A percentile compares a stretch with the other conserved stretches of the same genome.
These are phyloP conservation scores for Geum urbanum DNA, from an alignment of 306 rosid species.

Conservation along the genomic window DNA sequence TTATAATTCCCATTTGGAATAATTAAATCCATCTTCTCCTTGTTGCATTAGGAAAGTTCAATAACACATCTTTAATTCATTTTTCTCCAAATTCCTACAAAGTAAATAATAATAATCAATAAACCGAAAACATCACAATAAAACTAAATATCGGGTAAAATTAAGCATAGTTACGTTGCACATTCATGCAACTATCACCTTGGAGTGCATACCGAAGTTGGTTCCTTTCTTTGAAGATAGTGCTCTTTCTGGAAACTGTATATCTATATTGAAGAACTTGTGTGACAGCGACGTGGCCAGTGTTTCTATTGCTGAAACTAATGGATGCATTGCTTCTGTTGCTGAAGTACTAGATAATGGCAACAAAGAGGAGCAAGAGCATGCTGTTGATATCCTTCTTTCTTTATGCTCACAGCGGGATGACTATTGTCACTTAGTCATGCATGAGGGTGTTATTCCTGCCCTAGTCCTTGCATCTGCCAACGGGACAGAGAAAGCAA, in stretches of 20 bases:
- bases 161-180: too few species aligned
- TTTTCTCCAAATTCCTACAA: too few species aligned
- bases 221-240: constrained; percentile 47
- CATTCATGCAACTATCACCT: too few species aligned
- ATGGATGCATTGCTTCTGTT: constrained; percentile 65
- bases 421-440: constrained; percentile 55
- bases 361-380: constrained; percentile 63
- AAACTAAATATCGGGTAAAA: too few species aligned
- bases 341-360: constrained; percentile 53
- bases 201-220: constrained; percentile 55
- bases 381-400: constrained; percentile 61
- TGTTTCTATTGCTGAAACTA: constrained; percentile 54
- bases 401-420: constrained; percentile 62
- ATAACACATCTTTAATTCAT: too few species aligned
- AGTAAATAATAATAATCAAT: too few species aligned
- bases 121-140: too few species aligned
- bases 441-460: constrained; percentile 48
- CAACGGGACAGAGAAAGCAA: constrained; percentile 68
- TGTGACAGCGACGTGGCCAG: constrained; percentile 49
- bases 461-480: constrained; percentile 47
- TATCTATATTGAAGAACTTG: constrained; percentile 56
- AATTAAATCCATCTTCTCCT: too few species aligned
- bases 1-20: too few species aligned
- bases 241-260: constrained; percentile 42
- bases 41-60: too few species aligned